Conservation (phyloP, 2,329 filamentous ascomycete genomes). For the Hymenoscyphus repandus region DNA sequence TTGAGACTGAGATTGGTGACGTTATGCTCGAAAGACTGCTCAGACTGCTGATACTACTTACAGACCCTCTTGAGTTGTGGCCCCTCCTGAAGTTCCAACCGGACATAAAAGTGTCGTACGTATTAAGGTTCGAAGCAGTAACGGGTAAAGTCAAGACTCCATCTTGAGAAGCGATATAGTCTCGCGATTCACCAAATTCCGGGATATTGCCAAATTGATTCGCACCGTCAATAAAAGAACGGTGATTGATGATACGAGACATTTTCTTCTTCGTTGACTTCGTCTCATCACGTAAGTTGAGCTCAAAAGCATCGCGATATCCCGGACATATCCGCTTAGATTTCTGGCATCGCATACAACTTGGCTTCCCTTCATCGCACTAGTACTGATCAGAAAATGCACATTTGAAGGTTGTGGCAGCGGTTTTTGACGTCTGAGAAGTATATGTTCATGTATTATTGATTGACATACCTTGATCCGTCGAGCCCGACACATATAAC, state of each 20-base stretch:
- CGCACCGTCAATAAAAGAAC: constrained; percentile 21
- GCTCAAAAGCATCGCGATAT: constrained; percentile 55
- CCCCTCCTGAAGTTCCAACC: constrained; percentile 50
- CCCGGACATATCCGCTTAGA: constrained; percentile 58
- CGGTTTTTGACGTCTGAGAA: background rate
- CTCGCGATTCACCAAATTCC: background rate
- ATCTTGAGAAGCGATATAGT: constrained; percentile 30
- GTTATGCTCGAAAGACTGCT: background rate
- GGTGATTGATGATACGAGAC: constrained; percentile 47
- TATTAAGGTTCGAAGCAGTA: background rate
- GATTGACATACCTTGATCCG: constrained; percentile 62
- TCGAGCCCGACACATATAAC: constrained; percentile 66
- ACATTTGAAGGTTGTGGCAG: too few relatives aligned
- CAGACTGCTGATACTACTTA: constrained; percentile 2
- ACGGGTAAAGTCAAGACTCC: background rate
- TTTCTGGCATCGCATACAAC: constrained; percentile 59
- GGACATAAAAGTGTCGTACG: constrained; percentile 43
- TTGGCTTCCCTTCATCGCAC: constrained; percentile 63
- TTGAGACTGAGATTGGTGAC: background rate
- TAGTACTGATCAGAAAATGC: too few relatives aligned
- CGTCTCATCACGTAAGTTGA: constrained; percentile 65
- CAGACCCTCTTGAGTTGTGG: constrained; percentile 10
- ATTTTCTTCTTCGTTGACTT: constrained; percentile 59
- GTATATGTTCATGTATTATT: background rate
- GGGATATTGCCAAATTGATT: background rate